Evolutionary conservation across 345 rosid genomes (phyloP), one percentile per base, ranked within the genome.

Genomic region (Ceriops zippeliana): DNA sequence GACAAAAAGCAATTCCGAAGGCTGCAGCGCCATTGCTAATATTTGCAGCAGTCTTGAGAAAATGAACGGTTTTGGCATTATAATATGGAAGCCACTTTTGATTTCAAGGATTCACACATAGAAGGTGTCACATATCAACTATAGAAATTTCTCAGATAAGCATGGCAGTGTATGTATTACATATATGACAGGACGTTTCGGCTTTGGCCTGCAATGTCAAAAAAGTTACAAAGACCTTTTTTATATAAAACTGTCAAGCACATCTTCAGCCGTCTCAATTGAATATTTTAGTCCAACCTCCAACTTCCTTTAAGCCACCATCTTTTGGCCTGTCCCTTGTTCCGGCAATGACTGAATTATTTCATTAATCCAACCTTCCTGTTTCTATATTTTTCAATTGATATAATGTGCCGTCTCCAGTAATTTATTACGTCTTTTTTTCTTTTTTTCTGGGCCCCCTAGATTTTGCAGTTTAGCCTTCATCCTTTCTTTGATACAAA

Each of bases 171-270:
- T 9, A 26, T 38, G 7, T 7, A 17, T 61, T n/a, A 31, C 51
- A 54, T 66, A 26, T 15, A 57, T 42, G 47, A 51, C 61, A 20
- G 8, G 19, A 0, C 21, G 71, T 30, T 42, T 42, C 31, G 54
- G 46, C 49, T 20, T 69, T 31, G 73, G 78, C 80, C 70, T 72
- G 80, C 75, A 54, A 67, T n/a, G 6, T 15, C 30, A 19, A 37
- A 58, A 21, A 30, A 3, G 2, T 28, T 28, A 2, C 30, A 7
- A 20, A 58, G 32, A 11, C 20, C 62, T 20, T 37, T 38, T 17
- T 42, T 53, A 22, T 21, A 46, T 17, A 13, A 42, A 42, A 11
- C 49, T 42, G 49, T 42, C 49, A 15, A 42, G 49, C 49, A 42
- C 17, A 42, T 42, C 49, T 42, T 15, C 19, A 3, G 49, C 49